These are phyloP conservation scores for Podospora comata DNA, from an alignment of 495 filamentous ascomycete species.

Conservation along the genomic window DNA sequence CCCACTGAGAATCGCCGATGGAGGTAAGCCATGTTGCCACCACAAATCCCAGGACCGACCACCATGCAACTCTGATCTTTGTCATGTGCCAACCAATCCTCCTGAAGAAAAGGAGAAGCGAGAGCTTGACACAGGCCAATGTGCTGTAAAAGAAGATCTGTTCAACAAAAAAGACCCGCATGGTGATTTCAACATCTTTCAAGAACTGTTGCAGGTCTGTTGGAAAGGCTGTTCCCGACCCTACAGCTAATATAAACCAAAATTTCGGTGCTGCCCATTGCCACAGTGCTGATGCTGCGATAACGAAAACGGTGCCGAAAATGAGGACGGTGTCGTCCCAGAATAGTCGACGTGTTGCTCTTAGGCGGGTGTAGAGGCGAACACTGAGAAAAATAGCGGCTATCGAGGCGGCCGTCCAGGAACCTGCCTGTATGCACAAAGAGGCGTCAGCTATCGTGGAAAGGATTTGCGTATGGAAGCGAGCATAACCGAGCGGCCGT, in stretches of 20 bases:
- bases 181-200: slow-evolving; percentile 1
- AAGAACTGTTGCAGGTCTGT: neutral
- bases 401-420: neutral
- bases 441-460: neutral
- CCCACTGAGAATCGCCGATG: neutral
- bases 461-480: neutral
- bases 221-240: neutral
- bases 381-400: neutral
- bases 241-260: neutral
- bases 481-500: neutral
- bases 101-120: slow-evolving; percentile 5
- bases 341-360: neutral
- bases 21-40: neutral
- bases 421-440: slow-evolving; percentile 4
- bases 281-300: neutral
- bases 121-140: neutral
- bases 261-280: slow-evolving; percentile 5
- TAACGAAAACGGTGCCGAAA: neutral
- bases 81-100: neutral
- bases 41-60: neutral
- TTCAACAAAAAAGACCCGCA: neutral
- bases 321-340: slow-evolving; percentile 2
- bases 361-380: neutral
- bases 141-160: neutral
- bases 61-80: neutral